Conservation (phyloP, 2,329 filamentous ascomycete genomes). For the Colletotrichum tamarilloi region DNA sequence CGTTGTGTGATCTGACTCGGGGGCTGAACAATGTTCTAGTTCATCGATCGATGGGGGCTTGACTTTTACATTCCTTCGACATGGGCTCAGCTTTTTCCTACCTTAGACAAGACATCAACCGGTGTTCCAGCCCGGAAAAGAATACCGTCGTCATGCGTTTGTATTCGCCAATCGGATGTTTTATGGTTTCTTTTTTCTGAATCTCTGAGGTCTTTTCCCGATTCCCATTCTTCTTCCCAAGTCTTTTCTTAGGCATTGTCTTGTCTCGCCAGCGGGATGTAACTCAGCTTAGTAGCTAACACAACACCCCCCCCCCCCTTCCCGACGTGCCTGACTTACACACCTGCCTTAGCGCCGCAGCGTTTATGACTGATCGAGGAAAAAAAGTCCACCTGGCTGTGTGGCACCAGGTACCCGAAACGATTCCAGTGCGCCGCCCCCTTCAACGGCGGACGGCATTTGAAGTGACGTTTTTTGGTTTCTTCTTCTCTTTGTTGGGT, state of each 20-base stretch:
- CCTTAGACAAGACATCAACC: background rate
- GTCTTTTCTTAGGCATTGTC: background rate
- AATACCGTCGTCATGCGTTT: background rate
- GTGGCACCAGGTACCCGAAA: no score
- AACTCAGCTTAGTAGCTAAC: background rate
- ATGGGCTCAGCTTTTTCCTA: background rate
- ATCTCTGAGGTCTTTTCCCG: background rate
- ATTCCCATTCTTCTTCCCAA: background rate
- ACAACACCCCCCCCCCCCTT: background rate
- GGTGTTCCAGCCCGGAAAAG: background rate
- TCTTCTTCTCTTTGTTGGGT: background rate
- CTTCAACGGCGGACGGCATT: background rate
- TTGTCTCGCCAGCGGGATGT: background rate
- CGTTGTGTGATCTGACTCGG: background rate
- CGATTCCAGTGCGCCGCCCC: background rate
- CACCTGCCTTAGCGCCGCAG: background rate
- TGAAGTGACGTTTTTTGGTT: background rate
- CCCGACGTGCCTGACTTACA: background rate
- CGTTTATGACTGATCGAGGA: background rate
- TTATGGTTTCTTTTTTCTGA: background rate
- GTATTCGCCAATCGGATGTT: conserved; percentile 6
- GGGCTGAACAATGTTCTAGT: background rate
- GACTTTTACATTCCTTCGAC: background rate
- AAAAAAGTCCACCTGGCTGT: no score
- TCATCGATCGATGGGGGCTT: background rate